Evolutionary conservation across 352 stramenopile genomes (phyloP), one percentile per base, ranked within the genome.

Genomic region (Globisporangium cylindrosporum): DNA sequence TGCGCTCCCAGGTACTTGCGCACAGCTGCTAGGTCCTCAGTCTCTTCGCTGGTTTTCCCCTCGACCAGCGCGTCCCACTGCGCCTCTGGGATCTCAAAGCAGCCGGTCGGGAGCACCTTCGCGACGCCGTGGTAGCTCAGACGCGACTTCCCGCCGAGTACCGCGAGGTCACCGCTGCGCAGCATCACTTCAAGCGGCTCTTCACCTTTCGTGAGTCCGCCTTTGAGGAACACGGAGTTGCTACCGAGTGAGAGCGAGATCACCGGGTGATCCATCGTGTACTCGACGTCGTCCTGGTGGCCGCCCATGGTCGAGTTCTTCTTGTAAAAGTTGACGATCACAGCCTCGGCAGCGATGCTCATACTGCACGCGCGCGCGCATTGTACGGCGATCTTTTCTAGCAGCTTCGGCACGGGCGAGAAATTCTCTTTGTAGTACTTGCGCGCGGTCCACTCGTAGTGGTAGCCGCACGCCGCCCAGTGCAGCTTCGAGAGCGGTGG

Each of bases 241-340:
- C 81, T 88, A 24, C 87, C 87, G 6, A 95, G 75, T 58, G 84
- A 92, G 10, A 95, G 69, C 27, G 87, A 95, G 24, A 95, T 80
- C 18, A 95, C 87, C 4, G 87, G 87, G 64, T 92, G 79, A 59
- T 86, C 84, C 80, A 93, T 92, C 38, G 86, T 95, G 71, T 86
- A 79, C 70, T 95, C 87, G 60, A 93, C 85, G 73, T 94, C 82
- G 69, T 94, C 87, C 67, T 92, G 80, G 68, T 94, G 87, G 46
- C 87, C 87, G 46, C 87, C 87, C 87, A 94, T 94, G 4, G 76
- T 80, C 58, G 87, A 93, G 62, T 66, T 87, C 32, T 73, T 80
- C 70, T 90, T 91, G 74, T 94, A 94, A 69, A 88, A 94, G 65
- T 94, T 94, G 20, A 94, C 83, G 27, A 94, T 91, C 62, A 92